Evolutionary conservation across 805 yeast genomes (phyloP), one percentile per base, ranked within the genome.

Genomic region (Saccharomycopsis malanga): DNA sequence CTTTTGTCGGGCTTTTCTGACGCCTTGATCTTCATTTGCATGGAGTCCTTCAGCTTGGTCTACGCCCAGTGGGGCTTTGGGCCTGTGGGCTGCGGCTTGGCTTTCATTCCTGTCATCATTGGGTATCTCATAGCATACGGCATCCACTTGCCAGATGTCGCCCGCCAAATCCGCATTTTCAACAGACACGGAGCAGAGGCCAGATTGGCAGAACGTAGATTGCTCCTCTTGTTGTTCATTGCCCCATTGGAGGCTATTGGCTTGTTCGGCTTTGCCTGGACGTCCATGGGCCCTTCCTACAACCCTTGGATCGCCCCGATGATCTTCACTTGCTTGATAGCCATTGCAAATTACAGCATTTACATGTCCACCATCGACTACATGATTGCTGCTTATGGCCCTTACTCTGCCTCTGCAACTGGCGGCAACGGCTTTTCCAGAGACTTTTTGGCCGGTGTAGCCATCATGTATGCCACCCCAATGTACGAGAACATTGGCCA

Each of bases 301-400:
- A 24, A 25, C 15, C 43, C 30, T 25, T 39, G 43, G 43, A 39
- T 39, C 24, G 43, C 43, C 40, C 43, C 43, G 14, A 39, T 39
- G 43, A 39, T 39, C 34, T 39, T 39, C 15, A 39, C 43, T 18
- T 17, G 17, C 15, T 39, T 39, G 43, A 39, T 39, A 9, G 43
- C 34, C 30, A 39, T 39, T 39, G 43, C 43, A 20, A 39, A 39
- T 27, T 39, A 24, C 40, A 39, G 43, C 15, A 39, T 39, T 14
- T 39, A 39, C 40, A 39, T 39, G 43, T 7, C 43, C 10, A 39
- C 43, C 43, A 39, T 39, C n/a, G 43, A 39, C 43, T 39, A 39
- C 15, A 39, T 39, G 43, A 39, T 39, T 39, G 43, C 43, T 22
- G 43, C 43, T 14, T 39, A 39, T 22, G 43, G 43, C n/a, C 34